Conservation (phyloP, 805 yeast genomes). For the Teunomyces stri region DNA sequence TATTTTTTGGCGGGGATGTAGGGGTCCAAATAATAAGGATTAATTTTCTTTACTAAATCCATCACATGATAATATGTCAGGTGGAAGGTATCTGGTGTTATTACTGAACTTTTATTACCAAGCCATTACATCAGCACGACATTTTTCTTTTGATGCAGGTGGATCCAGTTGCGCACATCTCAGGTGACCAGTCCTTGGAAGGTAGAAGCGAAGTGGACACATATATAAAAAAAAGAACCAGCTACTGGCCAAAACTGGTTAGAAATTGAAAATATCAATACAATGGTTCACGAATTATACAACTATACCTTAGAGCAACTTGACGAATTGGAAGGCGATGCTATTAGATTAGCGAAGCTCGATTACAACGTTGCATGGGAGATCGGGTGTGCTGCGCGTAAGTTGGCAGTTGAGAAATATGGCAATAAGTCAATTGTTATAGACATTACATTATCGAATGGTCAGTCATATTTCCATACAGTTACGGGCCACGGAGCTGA, state of each 20-base stretch:
- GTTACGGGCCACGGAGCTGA: constrained; percentile 33
- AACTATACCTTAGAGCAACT: constrained; percentile 15
- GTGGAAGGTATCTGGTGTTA: too few relatives aligned
- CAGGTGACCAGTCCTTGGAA: not conserved
- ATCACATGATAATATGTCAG: too few relatives aligned
- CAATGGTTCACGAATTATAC: constrained; percentile 9
- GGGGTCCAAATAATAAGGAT: too few relatives aligned
- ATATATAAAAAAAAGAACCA: not conserved
- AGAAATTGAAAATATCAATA: not conserved
- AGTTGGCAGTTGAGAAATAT: constrained; percentile 25
- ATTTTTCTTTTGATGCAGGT: not conserved
- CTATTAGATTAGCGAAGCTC: constrained; percentile 22
- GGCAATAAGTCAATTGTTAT: constrained; percentile 40
- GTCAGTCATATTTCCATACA: constrained; percentile 48
- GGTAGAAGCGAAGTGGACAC: not conserved
- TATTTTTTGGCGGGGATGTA: too few relatives aligned
- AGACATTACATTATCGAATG: constrained; percentile 45
- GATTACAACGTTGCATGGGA: constrained; percentile 43
- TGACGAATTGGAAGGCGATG: constrained; percentile 18
- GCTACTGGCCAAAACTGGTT: not conserved
- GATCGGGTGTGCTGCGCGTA: constrained; percentile 43
- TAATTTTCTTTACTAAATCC: too few relatives aligned
- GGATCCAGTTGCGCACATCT: not conserved
- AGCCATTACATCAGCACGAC: not conserved
- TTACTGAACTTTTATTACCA: too few relatives aligned